Base-by-base conservation (phyloP, 1,139 yeast genomes). In the Casaregolazyma suthepensis region DNA sequence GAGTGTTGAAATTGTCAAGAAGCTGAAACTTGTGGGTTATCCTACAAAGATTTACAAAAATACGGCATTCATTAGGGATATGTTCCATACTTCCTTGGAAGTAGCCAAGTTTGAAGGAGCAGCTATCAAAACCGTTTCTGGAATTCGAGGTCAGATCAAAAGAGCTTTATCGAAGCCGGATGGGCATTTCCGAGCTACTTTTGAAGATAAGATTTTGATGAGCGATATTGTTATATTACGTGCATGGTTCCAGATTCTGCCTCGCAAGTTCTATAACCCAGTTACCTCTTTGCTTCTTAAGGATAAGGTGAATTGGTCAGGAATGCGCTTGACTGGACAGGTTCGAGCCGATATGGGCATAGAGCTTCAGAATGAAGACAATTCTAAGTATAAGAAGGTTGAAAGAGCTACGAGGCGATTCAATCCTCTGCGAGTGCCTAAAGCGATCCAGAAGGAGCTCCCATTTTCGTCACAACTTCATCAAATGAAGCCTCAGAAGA, bases 31-130 rank as follows among this genome's bases (percentile, higher is more conserved):
- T 58, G 96, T 93, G 31, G 99, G 99, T 52, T 79, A 89, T 67
- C 98, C 99, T 26, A 83, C 86, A 70, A 91, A 94, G 74, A 83
- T 94, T 47, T 93, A 85, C 81, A 85, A 90, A 66, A 94, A 93
- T 72, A 94, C 99, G 2, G 99, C 99, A 1, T 94, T 94, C 66
- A 84, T 94, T 66, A 91, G 89, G 71, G 98, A 91, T 66, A 94
- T 94, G 99, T 94, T 94, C 69, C 78, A 85, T 26, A 85, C 94
- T 56, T 79, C 96, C 0, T 77, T 94, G 71, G 99, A 94, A 72
- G 96, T 91, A 54, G 98, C 98, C 47, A 88, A 91, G 68, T 94
- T 94, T 66, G 99, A 94, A 74, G 99, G 99, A 55, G 99, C 99
- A 0, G 85, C 91, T 45, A 88, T 94, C 65, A 85, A 91, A 70